Evolutionary conservation across 768 basidiomycete species (phyloP).

Genomic region (Cystofilobasidium capitatum): DNA sequence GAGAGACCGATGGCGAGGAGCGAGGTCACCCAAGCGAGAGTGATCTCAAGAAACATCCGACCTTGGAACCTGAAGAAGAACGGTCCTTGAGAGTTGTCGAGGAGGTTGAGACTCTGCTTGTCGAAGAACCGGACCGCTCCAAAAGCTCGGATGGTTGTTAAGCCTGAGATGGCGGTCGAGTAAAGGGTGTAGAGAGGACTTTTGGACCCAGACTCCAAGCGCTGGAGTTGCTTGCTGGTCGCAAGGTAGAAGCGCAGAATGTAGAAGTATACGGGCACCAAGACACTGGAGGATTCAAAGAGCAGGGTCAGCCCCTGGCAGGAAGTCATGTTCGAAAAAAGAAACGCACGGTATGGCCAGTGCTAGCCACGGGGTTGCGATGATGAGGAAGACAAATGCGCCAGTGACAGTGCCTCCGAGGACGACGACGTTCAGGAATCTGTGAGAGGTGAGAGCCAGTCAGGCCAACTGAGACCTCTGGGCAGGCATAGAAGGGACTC

Average conservation of each 20-base stretch:
- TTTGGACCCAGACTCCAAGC: conserved; percentile 13
- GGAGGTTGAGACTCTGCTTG: background rate
- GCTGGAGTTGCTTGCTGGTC: conserved; percentile 20
- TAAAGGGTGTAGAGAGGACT: conserved; percentile 14
- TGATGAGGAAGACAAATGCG: conserved; percentile 15
- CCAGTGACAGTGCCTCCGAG: background rate
- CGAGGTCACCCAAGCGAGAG: conserved; percentile 11
- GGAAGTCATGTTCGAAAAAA: no score
- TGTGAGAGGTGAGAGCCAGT: no score
- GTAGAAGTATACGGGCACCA: conserved; percentile 7
- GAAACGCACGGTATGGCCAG: conserved; percentile 5
- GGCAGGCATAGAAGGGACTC: no score
- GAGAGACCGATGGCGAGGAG: conserved; percentile 19
- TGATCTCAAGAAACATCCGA: conserved; percentile 6
- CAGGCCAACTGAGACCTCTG: no score
- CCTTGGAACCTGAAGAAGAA: conserved; percentile 14
- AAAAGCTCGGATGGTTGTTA: conserved; percentile 13
- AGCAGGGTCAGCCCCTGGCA: no score
- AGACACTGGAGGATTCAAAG: background rate
- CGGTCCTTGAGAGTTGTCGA: conserved; percentile 8
- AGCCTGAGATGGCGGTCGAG: conserved; percentile 1
- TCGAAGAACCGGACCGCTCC: conserved; percentile 8
- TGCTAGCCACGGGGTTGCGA: conserved; percentile 22
- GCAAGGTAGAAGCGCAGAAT: conserved; percentile 18
- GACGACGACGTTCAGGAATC: background rate